A percentile compares a stretch with the other conserved stretches of the same genome.
These are phyloP conservation scores for Rubroboletus satanas DNA, from an alignment of 768 basidiomycete species.

Conservation along the genomic window DNA sequence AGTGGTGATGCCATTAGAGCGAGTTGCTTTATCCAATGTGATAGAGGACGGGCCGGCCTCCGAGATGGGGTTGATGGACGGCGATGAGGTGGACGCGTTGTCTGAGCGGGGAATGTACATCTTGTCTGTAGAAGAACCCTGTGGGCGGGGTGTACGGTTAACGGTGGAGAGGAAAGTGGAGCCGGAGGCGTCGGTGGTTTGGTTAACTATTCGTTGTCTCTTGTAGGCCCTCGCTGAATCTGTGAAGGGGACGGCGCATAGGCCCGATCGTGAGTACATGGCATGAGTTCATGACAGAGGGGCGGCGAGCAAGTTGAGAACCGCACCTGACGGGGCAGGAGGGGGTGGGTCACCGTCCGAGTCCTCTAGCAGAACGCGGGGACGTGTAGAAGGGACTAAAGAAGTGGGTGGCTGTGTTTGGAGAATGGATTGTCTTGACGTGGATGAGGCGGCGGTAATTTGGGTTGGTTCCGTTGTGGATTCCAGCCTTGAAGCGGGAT, in stretches of 20 bases:
- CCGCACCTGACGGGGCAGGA: constrained; percentile 25
- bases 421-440: constrained; percentile 20
- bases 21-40: constrained; percentile 31
- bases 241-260: constrained; percentile 18
- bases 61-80: constrained; percentile 40
- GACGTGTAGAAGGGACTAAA: constrained; percentile 63
- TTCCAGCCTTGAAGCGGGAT: constrained; percentile 47
- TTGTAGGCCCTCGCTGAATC: constrained; percentile 60
- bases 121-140: constrained; percentile 33
- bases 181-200: constrained; percentile 33
- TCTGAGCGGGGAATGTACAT: constrained; percentile 56
- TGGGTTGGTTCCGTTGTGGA: constrained; percentile 32
- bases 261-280: neutral
- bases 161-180: constrained; percentile 25
- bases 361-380: constrained; percentile 60
- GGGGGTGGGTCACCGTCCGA: constrained; percentile 33
- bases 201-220: constrained; percentile 60
- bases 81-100: constrained; percentile 42
- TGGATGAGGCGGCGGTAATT: constrained; percentile 20
- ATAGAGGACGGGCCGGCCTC: constrained; percentile 53
- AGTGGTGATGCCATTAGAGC: constrained; percentile 37
- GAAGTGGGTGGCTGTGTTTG: constrained; percentile 32
- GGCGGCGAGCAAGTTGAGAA: neutral
- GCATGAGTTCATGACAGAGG: neutral
- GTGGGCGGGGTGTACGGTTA: constrained; percentile 22